Evolutionary conservation across 2,329 filamentous ascomycete genomes (phyloP).

Genomic region (Arthrobotrys sinensis): DNA sequence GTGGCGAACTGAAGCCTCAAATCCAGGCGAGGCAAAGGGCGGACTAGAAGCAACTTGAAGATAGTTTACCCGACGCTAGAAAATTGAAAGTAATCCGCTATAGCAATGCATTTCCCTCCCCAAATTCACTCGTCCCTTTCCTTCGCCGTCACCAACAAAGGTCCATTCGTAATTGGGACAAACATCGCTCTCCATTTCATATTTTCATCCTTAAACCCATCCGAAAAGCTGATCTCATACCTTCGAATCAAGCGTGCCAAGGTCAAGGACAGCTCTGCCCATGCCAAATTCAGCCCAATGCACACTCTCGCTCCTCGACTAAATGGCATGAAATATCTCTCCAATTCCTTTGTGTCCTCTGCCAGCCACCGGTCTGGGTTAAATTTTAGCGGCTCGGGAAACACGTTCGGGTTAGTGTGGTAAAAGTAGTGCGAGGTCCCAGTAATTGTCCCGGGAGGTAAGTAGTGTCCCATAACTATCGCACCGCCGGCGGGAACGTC

Average conservation of each 20-base stretch:
- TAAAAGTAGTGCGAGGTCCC: constrained; percentile 39
- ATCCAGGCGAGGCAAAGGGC: neutral
- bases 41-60: neutral
- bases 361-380: constrained; percentile 42
- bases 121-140: constrained; percentile 20
- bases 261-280: constrained; percentile 32
- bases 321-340: constrained; percentile 55
- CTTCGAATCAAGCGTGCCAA: constrained; percentile 43
- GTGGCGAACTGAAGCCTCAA: neutral
- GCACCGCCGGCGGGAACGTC: constrained; percentile 30
- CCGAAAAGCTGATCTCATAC: constrained; percentile 25
- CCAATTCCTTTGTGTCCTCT: constrained; percentile 26
- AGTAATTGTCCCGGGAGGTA: constrained; percentile 30
- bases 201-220: constrained; percentile 37
- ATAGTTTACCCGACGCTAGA: too few species aligned
- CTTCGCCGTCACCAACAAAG: constrained; percentile 37
- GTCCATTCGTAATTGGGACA: constrained; percentile 47
- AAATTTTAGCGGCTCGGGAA: constrained; percentile 47
- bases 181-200: constrained; percentile 39
- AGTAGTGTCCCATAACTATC: constrained; percentile 24
- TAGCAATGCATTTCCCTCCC: neutral
- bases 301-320: constrained; percentile 41
- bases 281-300: constrained; percentile 46
- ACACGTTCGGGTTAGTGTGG: constrained; percentile 38
- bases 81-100: too few species aligned